Evolutionary conservation across 164 flowering plant species (phyloP).

Genomic region (Akebia trifoliata): DNA sequence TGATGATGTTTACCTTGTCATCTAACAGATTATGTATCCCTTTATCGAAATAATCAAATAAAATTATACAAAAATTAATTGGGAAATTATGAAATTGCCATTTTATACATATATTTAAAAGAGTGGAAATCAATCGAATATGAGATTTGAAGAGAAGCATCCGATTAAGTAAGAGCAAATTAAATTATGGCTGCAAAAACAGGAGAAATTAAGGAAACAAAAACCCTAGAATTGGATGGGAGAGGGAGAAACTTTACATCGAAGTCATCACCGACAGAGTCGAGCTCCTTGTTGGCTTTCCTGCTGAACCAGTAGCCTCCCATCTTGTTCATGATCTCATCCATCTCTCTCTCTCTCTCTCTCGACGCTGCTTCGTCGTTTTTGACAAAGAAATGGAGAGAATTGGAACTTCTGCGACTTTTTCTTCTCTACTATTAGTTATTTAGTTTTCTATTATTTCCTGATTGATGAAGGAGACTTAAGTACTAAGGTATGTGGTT

Average conservation of each 20-base stretch:
- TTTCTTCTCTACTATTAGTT: not conserved
- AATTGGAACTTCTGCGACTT: not conserved
- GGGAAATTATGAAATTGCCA: too few species aligned
- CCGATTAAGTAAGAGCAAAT: too few species aligned
- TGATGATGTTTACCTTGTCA: too few species aligned
- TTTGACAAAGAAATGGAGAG: not conserved
- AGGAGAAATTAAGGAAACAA: not conserved
- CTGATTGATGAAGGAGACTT: too few species aligned
- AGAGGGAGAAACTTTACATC: constrained; percentile 37
- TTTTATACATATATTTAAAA: too few species aligned
- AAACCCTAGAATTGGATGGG: not conserved
- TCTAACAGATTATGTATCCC: too few species aligned
- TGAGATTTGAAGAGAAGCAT: too few species aligned
- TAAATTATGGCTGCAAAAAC: not conserved
- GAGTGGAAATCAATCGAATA: too few species aligned
- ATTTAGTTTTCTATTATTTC: too few species aligned
- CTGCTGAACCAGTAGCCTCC: constrained; percentile 69
- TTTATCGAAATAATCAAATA: too few species aligned
- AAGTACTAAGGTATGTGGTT: too few species aligned
- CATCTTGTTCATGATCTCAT: constrained; percentile 67
- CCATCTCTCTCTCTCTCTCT: constrained; percentile 35
- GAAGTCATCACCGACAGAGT: constrained; percentile 65
- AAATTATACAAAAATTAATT: too few species aligned
- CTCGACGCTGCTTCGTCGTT: not conserved
- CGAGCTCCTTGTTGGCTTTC: constrained; percentile 63